These are phyloP conservation scores for Ganoderma meredithae DNA, from an alignment of 1,284 basidiomycete genomes.

Conservation along the genomic window DNA sequence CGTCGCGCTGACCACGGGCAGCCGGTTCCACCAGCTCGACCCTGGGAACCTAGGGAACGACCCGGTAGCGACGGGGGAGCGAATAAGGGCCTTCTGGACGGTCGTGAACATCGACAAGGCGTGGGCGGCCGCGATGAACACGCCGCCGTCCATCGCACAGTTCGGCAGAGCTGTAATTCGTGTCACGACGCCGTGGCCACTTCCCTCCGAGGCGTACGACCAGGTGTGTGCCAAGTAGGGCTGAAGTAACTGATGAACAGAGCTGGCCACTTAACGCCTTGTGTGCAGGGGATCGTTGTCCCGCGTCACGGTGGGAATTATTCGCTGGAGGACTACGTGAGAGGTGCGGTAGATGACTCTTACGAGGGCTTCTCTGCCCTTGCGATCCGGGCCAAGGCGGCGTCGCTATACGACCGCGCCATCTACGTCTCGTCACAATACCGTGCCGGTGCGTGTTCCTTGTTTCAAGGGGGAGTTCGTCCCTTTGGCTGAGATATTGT, in stretches of 20 bases:
- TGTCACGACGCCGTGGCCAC: conserved; percentile 51
- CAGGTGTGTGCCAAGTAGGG: conserved; percentile 21
- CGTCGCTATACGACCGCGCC: conserved; percentile 45
- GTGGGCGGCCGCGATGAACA: conserved; percentile 47
- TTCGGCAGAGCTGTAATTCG: conserved; percentile 34
- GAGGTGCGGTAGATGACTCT: conserved; percentile 28
- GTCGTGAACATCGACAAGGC: conserved; percentile 49
- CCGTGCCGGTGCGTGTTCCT: conserved; percentile 15
- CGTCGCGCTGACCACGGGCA: conserved; percentile 47
- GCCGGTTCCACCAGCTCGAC: conserved; percentile 43
- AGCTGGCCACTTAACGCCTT: not conserved
- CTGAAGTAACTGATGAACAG: not conserved
- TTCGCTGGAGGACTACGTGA: conserved; percentile 28
- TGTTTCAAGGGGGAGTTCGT: not conserved
- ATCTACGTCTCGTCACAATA: conserved; percentile 32
- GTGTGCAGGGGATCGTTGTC: conserved; percentile 18
- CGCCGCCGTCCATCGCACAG: conserved; percentile 41
- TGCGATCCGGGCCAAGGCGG: conserved; percentile 46
- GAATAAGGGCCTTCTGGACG: conserved; percentile 54
- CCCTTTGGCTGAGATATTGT: not conserved
- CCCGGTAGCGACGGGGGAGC: conserved; percentile 47
- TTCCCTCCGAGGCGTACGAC: conserved; percentile 39
- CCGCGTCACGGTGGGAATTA: conserved; percentile 23
- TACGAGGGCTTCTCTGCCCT: conserved; percentile 34
- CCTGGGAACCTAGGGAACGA: conserved; percentile 20